Evolutionary conservation across 805 yeast species (phyloP), one percentile per base, ranked within the genome.

Genomic region (Saccharomycopsis sp.): DNA sequence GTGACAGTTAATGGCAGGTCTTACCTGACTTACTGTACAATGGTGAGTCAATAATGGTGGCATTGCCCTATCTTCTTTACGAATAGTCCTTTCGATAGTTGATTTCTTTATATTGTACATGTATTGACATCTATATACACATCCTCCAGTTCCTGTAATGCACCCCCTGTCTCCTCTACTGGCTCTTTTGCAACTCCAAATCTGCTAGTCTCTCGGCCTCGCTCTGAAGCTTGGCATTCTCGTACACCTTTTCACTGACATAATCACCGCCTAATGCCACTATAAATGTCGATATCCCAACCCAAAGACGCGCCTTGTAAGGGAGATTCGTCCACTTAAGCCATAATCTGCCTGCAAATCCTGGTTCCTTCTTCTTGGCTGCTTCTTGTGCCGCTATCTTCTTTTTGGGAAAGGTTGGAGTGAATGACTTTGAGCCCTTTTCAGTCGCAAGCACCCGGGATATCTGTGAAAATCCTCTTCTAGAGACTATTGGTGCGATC

Each of bases 281-380:
- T 2, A 62, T n/a, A 41, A 67, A 68, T 2, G 70, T 67, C 1
- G 71, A 68, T 0, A 51, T 61, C 2, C 68, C 70, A 46, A 68
- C 57, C 56, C 65, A 68, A 15, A 68, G 51, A 51, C 71, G 60
- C 8, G 63, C 54, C 24, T 64, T 58, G 20, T 67, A 55, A 12
- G 71, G 69, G 1, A 68, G 55, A 0, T 56, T 51, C 14, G 56
- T 52, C 69, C 70, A 68, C 24, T 57, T 59, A 4, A 24, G 20
- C 57, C 64, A 63, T 2, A 41, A 1, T 23, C 46, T 44, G 20
- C 65, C 63, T 15, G 29, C 5, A 12, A 48, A 20, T 18, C 51
- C 51, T 12, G 48, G 48, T 12, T 12, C 7, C 21, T 44, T 44
- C 21, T n/a, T 8, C 12, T 44, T 44, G 48, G 12, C 21, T 5